phyloP scores from a whole-genome alignment of 1,139 yeast genomes.

The Wickerhamiella pararugosa region DNA sequence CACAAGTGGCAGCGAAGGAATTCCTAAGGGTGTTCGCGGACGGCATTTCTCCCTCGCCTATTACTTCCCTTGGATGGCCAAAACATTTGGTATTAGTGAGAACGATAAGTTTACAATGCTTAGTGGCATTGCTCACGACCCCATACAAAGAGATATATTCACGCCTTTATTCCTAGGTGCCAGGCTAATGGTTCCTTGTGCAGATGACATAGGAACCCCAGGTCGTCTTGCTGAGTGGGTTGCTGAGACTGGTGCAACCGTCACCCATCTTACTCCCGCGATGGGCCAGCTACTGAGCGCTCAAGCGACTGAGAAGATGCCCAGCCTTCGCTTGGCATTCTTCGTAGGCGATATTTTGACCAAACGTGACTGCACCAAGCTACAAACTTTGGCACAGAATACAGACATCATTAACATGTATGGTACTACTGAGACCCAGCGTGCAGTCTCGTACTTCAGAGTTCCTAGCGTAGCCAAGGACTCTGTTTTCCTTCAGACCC shows the following conservation, averaged over 20 bases:
- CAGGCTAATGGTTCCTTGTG: constrained; percentile 77
- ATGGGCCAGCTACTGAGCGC: constrained; percentile 97
- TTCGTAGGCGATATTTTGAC: constrained; percentile 97
- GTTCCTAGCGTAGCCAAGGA: constrained; percentile 60
- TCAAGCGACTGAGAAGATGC: constrained; percentile 84
- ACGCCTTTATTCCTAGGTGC: constrained; percentile 97
- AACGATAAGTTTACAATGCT: constrained; percentile 91
- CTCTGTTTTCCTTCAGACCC: constrained; percentile 59
- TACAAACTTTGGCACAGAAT: constrained; percentile 83
- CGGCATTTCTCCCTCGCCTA: constrained; percentile 94
- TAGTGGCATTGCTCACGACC: constrained; percentile 98
- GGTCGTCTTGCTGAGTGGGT: constrained; percentile 97
- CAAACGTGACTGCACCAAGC: constrained; percentile 85
- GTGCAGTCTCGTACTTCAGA: constrained; percentile 90
- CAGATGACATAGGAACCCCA: constrained; percentile 97
- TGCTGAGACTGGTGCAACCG: constrained; percentile 80
- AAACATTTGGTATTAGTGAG: constrained; percentile 59
- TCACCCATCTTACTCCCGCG: constrained; percentile 96
- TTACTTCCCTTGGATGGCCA: constrained; percentile 97
- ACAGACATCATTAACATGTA: constrained; percentile 93
- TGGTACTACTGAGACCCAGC: constrained; percentile 97
- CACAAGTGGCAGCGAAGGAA: constrained; percentile 97
- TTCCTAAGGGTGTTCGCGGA: constrained; percentile 97
- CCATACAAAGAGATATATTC: constrained; percentile 97
- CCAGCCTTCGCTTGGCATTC: constrained; percentile 84